phyloP scores from a whole-genome alignment of 2,329 filamentous ascomycete species.

The Fusarium luffae region DNA sequence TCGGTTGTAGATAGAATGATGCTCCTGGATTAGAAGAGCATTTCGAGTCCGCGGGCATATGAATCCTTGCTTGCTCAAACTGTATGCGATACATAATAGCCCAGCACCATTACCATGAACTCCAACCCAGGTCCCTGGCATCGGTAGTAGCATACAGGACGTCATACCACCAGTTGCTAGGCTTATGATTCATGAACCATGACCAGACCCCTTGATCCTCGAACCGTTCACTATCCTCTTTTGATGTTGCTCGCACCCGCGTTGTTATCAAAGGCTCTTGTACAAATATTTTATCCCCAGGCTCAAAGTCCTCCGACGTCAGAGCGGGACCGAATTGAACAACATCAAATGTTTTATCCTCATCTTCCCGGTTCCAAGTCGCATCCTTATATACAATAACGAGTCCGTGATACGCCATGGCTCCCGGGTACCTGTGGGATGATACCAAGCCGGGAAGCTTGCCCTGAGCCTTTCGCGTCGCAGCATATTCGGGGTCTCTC shows the following conservation, averaged over 20 bases:
- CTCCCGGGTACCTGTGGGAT: not conserved
- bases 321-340: not conserved
- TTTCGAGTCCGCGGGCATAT: not conserved
- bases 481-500: not conserved
- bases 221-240: not conserved
- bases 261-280: not conserved
- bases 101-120: not conserved
- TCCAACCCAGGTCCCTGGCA: not conserved
- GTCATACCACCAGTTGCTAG: too few relatives aligned
- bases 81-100: not conserved
- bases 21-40: not conserved
- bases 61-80: not conserved
- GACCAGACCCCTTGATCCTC: not conserved
- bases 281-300: not conserved
- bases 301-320: not conserved
- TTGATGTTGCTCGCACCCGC: not conserved
- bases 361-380: not conserved
- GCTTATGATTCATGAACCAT: too few relatives aligned
- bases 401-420: not conserved
- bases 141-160: too few relatives aligned
- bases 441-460: not conserved
- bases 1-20: not conserved
- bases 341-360: not conserved
- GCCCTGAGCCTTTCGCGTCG: not conserved
- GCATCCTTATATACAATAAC: not conserved